Evolutionary conservation across 352 stramenopile genomes (phyloP).

Genomic region (Globisporangium ultimum): DNA sequence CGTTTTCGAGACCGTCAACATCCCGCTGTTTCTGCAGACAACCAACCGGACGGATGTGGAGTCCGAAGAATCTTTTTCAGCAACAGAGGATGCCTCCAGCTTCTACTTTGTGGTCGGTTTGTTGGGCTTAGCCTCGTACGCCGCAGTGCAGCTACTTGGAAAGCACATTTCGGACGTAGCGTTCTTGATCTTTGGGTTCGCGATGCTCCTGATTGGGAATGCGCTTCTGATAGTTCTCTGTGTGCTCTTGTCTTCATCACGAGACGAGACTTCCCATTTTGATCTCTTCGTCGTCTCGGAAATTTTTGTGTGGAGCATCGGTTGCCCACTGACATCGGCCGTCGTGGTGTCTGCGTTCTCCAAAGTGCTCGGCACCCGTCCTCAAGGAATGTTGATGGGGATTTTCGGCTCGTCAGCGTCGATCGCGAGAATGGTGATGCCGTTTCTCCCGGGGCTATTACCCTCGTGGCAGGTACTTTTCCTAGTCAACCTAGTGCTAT

Average conservation of each 20-base stretch:
- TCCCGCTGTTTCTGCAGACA: slow-evolving; percentile 46
- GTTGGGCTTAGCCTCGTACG: slow-evolving; percentile 46
- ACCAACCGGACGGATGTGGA: slow-evolving; percentile 28
- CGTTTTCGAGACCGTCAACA: slow-evolving; percentile 72
- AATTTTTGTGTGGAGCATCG: slow-evolving; percentile 62
- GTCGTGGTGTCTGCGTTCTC: slow-evolving; percentile 59
- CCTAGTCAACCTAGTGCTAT: slow-evolving; percentile 41
- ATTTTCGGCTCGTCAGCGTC: slow-evolving; percentile 60
- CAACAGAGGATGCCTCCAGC: slow-evolving; percentile 26
- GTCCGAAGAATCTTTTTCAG: slow-evolving; percentile 21
- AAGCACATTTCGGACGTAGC: slow-evolving; percentile 35
- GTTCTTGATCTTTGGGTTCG: slow-evolving; percentile 50
- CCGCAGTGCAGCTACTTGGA: slow-evolving; percentile 25
- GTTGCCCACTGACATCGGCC: slow-evolving; percentile 47
- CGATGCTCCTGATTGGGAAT: slow-evolving; percentile 44
- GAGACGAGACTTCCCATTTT: no score
- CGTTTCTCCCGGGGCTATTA: slow-evolving; percentile 51
- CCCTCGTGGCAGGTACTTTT: slow-evolving; percentile 42
- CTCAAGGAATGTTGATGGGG: slow-evolving; percentile 54
- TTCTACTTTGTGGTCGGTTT: slow-evolving; percentile 60
- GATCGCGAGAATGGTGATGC: slow-evolving; percentile 50
- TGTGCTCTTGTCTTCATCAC: slow-evolving; percentile 10
- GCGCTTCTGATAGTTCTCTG: slow-evolving; percentile 33
- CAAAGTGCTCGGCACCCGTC: slow-evolving; percentile 45
- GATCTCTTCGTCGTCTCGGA: slow-evolving; percentile 37